Conservation (phyloP, 176 grass and related monocot species). For the Cenchrus americanus region DNA sequence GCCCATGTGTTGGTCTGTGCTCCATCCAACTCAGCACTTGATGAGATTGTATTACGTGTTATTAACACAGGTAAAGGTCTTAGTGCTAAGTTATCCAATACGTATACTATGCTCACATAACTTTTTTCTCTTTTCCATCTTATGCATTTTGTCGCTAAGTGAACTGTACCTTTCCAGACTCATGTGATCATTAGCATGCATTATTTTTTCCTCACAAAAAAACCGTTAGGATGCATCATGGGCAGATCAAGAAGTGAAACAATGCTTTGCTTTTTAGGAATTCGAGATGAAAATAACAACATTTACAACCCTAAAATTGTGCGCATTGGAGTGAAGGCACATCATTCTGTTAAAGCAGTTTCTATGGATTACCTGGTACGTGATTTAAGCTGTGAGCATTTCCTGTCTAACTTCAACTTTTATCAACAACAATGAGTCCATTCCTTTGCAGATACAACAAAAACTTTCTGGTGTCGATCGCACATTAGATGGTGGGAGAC, state of each 20-base stretch:
- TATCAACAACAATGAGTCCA: constrained; percentile 40
- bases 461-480: constrained; percentile 73
- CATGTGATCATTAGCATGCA: background rate
- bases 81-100: constrained; percentile 3
- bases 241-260: constrained; percentile 30
- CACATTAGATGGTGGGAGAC: constrained; percentile 57
- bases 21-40: constrained; percentile 96
- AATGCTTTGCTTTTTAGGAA: constrained; percentile 56
- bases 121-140: background rate
- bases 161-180: background rate
- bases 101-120: constrained; percentile 1
- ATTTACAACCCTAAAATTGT: constrained; percentile 96
- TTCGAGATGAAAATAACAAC: constrained; percentile 89
- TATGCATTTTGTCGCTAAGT: background rate
- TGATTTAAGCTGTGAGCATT: constrained; percentile 41
- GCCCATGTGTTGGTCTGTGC: constrained; percentile 96
- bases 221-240: background rate
- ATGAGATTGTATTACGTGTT: constrained; percentile 95
- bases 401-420: constrained; percentile 45
- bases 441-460: constrained; percentile 75
- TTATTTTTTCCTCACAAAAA: background rate
- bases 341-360: constrained; percentile 95
- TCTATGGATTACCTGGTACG: constrained; percentile 96
- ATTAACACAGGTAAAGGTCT: constrained; percentile 73
- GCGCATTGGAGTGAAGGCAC: constrained; percentile 89